phyloP scores from a whole-genome alignment of 208 protist genomes.

The Leishmania tarentolae region DNA sequence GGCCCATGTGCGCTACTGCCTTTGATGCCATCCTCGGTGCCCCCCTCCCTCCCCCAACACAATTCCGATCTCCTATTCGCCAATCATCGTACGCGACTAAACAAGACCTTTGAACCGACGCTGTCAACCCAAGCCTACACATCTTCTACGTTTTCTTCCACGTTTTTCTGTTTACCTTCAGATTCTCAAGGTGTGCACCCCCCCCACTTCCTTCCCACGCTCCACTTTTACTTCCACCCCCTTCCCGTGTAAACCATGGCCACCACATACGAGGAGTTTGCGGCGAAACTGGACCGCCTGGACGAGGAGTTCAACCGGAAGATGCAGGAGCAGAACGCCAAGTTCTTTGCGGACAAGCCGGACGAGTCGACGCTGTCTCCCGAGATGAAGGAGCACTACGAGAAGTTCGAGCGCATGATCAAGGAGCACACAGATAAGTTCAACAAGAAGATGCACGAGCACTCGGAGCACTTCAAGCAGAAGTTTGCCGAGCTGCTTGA shows the following conservation, averaged over 20 bases:
- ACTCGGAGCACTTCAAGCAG: conserved; percentile 92
- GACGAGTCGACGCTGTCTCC: conserved; percentile 88
- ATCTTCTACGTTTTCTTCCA: not conserved
- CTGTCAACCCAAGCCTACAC: not conserved
- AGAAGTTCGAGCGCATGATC: conserved; percentile 93
- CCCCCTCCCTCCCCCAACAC: conserved; percentile 2
- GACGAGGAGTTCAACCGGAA: conserved; percentile 91
- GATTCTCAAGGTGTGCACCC: not conserved
- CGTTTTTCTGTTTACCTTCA: conserved; percentile 15
- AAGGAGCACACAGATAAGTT: conserved; percentile 94
- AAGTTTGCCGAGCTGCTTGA: conserved; percentile 91
- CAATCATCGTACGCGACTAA: not conserved
- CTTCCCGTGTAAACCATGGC: conserved; percentile 46
- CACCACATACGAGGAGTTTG: conserved; percentile 90
- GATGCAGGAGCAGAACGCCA: conserved; percentile 94
- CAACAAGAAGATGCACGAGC: conserved; percentile 93
- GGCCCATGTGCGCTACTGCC: not conserved
- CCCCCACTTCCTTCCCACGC: not conserved
- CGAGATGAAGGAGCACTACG: conserved; percentile 93
- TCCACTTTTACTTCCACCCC: not conserved
- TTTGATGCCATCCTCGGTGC: not conserved
- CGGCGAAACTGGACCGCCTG: conserved; percentile 90
- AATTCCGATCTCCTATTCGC: conserved; percentile 13
- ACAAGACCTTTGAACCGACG: not conserved
- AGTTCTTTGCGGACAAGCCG: conserved; percentile 92